These are phyloP conservation scores for Sporothrix brasiliensis DNA, from an alignment of 2,329 filamentous ascomycete genomes.

Conservation along the genomic window DNA sequence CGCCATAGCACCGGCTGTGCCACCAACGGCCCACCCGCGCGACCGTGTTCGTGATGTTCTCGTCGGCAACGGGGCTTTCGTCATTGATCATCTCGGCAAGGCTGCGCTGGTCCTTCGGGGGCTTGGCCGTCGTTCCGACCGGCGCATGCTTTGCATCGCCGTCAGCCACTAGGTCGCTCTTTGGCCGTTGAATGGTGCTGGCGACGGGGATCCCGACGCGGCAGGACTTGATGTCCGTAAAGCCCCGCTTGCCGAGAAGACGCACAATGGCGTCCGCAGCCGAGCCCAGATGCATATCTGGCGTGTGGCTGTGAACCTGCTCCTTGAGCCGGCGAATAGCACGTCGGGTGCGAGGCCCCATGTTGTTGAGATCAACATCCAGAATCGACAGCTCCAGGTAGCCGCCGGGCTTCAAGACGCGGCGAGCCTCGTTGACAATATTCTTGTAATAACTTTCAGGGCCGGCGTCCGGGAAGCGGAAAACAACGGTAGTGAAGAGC, in stretches of 20 bases:
- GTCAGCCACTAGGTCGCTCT: constrained; percentile 30
- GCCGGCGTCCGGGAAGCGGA: constrained; percentile 73
- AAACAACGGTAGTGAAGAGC: constrained; percentile 75
- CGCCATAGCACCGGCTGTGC: constrained; percentile 92
- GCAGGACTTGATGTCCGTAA: constrained; percentile 72
- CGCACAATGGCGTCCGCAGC: constrained; percentile 65
- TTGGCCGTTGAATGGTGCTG: constrained; percentile 47
- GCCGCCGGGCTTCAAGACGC: constrained; percentile 75
- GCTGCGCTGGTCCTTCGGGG: constrained; percentile 53
- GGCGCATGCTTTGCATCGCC: background rate
- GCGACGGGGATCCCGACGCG: constrained; percentile 77
- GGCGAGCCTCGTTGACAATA: constrained; percentile 72
- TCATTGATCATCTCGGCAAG: constrained; percentile 75
- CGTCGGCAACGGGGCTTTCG: constrained; percentile 70
- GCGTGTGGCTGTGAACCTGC: constrained; percentile 63
- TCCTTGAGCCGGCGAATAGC: constrained; percentile 73
- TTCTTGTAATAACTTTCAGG: constrained; percentile 70
- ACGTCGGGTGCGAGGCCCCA: constrained; percentile 71
- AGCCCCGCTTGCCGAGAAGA: constrained; percentile 69
- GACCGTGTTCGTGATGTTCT: constrained; percentile 89
- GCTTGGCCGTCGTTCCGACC: constrained; percentile 39
- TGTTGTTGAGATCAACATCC: constrained; percentile 79
- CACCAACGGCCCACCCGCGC: constrained; percentile 94
- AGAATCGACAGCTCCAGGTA: constrained; percentile 78
- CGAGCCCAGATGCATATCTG: constrained; percentile 62